Base-by-base conservation (phyloP, 1,284 basidiomycete species). In the Apiotrichum siamense region DNA sequence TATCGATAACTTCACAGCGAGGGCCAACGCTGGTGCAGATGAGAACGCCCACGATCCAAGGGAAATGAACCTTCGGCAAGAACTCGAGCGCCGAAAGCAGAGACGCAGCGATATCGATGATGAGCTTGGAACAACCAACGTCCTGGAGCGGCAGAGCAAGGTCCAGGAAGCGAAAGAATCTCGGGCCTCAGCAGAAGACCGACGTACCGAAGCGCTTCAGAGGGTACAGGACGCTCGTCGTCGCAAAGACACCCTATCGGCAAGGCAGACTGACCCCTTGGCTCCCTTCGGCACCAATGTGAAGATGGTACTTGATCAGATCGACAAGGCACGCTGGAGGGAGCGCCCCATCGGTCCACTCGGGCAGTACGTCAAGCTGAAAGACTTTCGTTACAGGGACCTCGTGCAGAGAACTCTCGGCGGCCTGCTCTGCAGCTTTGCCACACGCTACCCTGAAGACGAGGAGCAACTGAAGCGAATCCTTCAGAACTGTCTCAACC, bases 321-420 rank as follows among this genome's bases (percentile, higher is more conserved):
- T 96, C 44, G 61, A 75, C n/a, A 61, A 60, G 10, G 74, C 75
- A 57, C 69, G 60, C 6, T 91, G 89, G 89, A 65, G 77, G 25
- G 85, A 85, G 32, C 73, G 67, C 17, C 93, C 94, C 0, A 71
- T 97, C 25, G 96, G 96, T 1, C 91, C 92, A 0, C 76, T 97
- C n/a, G 92, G 92, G 0, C 58, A 79, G 39, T 80, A 82, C 66
- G 84, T 98, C 59, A 85, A 85, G 62, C 81, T 92, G 3, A 49
- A 60, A 57, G 87, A 96, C 52, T 73, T 76, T 57, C 75, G 69
- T 27, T 98, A 88, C 83, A 82, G 81, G 0, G 73, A 75, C 0
- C 62, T 89, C 7, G 69, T 97, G 56, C 81, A 88, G 33, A 76
- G 76, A 17, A 79, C 85, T 59, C 77, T 98, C 3, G 82, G 81